Percentiles rank a stretch among this genome's conserved stretches.
Evolutionary conservation across 208 protist genomes (phyloP).

Genomic region (Trypanosoma scelopori): DNA sequence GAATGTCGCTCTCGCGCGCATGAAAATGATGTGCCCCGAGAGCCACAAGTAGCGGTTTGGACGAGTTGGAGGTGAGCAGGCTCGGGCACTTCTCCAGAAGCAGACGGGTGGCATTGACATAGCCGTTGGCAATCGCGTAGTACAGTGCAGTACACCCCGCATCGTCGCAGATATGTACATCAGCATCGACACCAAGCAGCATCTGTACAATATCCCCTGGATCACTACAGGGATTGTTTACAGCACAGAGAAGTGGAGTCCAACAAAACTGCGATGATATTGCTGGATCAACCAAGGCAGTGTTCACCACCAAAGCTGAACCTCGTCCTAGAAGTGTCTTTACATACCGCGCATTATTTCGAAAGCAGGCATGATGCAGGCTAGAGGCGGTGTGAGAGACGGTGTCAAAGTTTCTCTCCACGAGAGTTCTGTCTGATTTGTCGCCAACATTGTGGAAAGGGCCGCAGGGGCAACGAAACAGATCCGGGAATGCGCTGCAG

Average conservation of each 20-base stretch:
- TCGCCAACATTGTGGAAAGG: slow-evolving; percentile 8
- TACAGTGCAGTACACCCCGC: slow-evolving; percentile 82
- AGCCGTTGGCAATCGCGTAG: slow-evolving; percentile 91
- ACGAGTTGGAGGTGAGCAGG: slow-evolving; percentile 51
- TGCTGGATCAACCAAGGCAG: slow-evolving; percentile 50
- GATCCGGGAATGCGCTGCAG: slow-evolving; percentile 60
- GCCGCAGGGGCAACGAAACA: slow-evolving; percentile 63
- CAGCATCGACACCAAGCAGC: slow-evolving; percentile 67
- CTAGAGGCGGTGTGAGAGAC: slow-evolving; percentile 27
- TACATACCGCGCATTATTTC: slow-evolving; percentile 84
- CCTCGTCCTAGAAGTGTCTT: slow-evolving; percentile 73
- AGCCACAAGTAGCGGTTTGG: slow-evolving; percentile 67
- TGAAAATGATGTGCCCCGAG: slow-evolving; percentile 78
- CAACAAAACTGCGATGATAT: slow-evolving; percentile 64
- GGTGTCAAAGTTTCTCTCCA: too few species aligned
- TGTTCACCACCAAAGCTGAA: slow-evolving; percentile 77
- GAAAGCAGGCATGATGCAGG: slow-evolving; percentile 87
- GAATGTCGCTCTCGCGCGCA: slow-evolving; percentile 63
- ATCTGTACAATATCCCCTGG: slow-evolving; percentile 67
- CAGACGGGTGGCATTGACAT: slow-evolving; percentile 47
- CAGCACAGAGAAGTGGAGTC: slow-evolving; percentile 85
- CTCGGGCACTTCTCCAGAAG: slow-evolving; percentile 63
- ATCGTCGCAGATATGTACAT: slow-evolving; percentile 68
- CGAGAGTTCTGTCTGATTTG: neutral
- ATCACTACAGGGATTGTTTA: slow-evolving; percentile 88